phyloP scores from a whole-genome alignment of 140 eudicot genomes.

The Flaveria floridana region DNA sequence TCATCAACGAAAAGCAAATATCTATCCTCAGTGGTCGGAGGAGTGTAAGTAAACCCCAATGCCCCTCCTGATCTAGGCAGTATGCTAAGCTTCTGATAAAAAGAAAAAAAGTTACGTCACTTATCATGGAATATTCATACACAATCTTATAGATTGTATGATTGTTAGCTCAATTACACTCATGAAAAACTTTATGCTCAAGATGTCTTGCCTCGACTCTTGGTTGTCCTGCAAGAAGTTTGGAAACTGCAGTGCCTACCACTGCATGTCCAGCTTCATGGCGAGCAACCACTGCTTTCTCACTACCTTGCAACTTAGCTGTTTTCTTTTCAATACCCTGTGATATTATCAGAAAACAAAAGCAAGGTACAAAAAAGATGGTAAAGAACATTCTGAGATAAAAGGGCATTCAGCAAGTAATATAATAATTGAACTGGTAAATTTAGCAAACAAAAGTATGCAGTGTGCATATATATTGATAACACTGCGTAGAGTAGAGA shows the following conservation, averaged over 20 bases:
- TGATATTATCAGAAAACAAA: constrained; percentile 11
- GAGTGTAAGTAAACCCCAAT: constrained; percentile 91
- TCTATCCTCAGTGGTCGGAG: constrained; percentile 96
- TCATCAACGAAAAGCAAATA: constrained; percentile 90
- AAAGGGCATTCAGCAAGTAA: not conserved
- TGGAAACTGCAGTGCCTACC: constrained; percentile 95
- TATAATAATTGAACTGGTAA: not conserved
- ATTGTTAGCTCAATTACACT: constrained; percentile 2
- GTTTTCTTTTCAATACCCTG: constrained; percentile 99
- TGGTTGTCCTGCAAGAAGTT: constrained; percentile 90
- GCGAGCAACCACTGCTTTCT: constrained; percentile 97
- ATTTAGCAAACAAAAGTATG: not conserved
- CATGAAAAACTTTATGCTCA: not conserved
- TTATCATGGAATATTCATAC: constrained; percentile 18
- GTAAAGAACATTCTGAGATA: not conserved
- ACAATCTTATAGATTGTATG: not conserved
- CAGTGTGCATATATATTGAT: not conserved
- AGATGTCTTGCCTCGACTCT: constrained; percentile 72
- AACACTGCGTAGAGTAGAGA: not conserved
- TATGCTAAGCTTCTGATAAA: constrained; percentile 85
- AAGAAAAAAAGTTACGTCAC: not conserved
- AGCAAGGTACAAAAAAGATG: not conserved
- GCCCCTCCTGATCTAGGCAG: constrained; percentile 98
- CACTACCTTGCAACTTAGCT: constrained; percentile 78
- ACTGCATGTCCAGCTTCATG: constrained; percentile 99